Conservation (phyloP, 305 asterid species). For the Fraxinus platypoda region DNA sequence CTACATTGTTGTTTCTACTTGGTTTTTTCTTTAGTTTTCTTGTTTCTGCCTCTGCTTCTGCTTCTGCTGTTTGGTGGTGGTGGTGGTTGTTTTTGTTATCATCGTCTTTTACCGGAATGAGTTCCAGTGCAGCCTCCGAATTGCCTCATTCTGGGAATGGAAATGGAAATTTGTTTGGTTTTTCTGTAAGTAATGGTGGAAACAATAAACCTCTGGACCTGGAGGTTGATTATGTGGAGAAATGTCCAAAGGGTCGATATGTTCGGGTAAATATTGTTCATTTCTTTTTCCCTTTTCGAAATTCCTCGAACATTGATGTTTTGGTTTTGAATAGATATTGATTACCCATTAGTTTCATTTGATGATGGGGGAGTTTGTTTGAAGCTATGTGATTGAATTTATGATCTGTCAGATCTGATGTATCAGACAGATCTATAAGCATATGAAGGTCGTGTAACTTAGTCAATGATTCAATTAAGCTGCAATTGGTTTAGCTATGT, state of each 20-base stretch:
- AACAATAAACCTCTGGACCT: slow-evolving; percentile 25
- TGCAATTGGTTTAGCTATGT: not conserved
- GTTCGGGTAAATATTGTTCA: slow-evolving; percentile 45
- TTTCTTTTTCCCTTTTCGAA: not conserved
- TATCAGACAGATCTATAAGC: not conserved
- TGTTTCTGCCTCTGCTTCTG: slow-evolving; percentile 20
- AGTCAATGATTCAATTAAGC: slow-evolving; percentile 6
- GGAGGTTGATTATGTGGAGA: slow-evolving; percentile 52
- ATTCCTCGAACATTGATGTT: slow-evolving; percentile 2
- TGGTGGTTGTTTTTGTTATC: slow-evolving; percentile 4
- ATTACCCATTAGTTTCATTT: not conserved
- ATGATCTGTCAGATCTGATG: not conserved
- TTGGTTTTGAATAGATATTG: not conserved
- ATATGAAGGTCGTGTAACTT: not conserved
- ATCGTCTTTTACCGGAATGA: slow-evolving; percentile 37
- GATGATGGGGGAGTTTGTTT: not conserved
- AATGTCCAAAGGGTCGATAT: slow-evolving; percentile 58
- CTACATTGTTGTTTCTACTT: slow-evolving; percentile 12
- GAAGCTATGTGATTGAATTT: not conserved
- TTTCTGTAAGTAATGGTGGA: slow-evolving; percentile 27
- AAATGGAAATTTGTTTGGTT: slow-evolving; percentile 11
- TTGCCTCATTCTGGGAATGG: slow-evolving; percentile 26
- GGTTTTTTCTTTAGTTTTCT: slow-evolving; percentile 16
- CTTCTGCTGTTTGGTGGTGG: slow-evolving; percentile 11
- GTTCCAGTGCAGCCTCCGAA: slow-evolving; percentile 30